Evolutionary conservation across 257 asterid genomes (phyloP).

Genomic region (Prunella vulgaris): DNA sequence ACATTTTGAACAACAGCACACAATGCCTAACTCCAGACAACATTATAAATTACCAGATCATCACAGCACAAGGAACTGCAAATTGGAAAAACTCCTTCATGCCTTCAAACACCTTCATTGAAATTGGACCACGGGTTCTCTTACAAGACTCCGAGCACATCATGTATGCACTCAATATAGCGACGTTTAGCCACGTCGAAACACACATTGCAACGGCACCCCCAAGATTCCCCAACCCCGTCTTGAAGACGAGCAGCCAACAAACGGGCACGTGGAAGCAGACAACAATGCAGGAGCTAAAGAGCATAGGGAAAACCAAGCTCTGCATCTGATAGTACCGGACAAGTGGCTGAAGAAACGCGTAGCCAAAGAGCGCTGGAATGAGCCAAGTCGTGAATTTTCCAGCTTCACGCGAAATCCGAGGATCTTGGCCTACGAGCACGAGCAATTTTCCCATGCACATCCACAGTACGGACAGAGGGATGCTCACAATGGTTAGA

Average conservation of each 20-base stretch:
- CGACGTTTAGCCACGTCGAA: constrained; percentile 61
- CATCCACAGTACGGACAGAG: constrained; percentile 57
- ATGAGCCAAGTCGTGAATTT: constrained; percentile 52
- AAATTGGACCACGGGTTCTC: constrained; percentile 49
- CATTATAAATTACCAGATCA: constrained; percentile 52
- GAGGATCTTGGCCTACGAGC: constrained; percentile 70
- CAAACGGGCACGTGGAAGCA: constrained; percentile 49
- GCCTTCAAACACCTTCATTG: constrained; percentile 51
- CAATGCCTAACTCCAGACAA: neutral
- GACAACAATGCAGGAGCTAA: constrained; percentile 45
- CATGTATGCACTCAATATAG: constrained; percentile 43
- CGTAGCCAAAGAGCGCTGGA: constrained; percentile 64
- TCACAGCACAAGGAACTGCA: constrained; percentile 64
- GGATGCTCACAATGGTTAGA: constrained; percentile 45
- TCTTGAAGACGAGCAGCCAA: constrained; percentile 52
- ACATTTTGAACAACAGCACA: too few relatives aligned
- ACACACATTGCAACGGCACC: constrained; percentile 54
- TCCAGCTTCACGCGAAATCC: constrained; percentile 74
- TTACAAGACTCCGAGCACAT: constrained; percentile 40
- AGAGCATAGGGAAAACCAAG: constrained; percentile 48
- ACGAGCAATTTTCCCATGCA: constrained; percentile 44
- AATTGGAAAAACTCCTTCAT: constrained; percentile 49
- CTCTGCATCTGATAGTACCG: constrained; percentile 63
- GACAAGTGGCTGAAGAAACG: constrained; percentile 49
- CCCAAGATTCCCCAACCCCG: constrained; percentile 41